These are phyloP conservation scores for Cladosporium sp. DNA, from an alignment of 2,329 filamentous ascomycete genomes.

Conservation along the genomic window DNA sequence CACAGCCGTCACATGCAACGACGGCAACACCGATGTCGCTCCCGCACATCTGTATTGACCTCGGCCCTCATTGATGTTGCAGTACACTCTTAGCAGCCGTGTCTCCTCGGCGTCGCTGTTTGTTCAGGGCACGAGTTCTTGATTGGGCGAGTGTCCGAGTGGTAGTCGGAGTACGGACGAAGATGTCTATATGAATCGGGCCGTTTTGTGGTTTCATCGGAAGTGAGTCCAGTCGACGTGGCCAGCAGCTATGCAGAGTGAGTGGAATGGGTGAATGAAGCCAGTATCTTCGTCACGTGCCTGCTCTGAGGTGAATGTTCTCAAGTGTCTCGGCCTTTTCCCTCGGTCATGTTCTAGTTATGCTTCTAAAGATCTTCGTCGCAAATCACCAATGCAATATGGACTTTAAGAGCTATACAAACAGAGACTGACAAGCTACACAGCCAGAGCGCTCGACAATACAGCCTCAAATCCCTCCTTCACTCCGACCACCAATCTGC, in stretches of 20 bases:
- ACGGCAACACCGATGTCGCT: not conserved
- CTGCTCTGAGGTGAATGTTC: not conserved
- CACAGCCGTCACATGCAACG: conserved; percentile 6
- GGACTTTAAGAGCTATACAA: too few relatives aligned
- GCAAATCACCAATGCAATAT: not conserved
- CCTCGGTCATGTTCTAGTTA: not conserved
- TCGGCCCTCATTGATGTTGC: not conserved
- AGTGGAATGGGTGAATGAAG: not conserved
- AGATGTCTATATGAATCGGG: not conserved
- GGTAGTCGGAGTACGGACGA: not conserved
- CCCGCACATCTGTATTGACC: not conserved
- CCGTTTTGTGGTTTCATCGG: not conserved
- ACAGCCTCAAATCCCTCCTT: not conserved
- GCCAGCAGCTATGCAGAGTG: not conserved
- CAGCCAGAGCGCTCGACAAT: not conserved
- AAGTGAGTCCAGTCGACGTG: not conserved
- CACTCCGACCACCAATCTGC: not conserved
- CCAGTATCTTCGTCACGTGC: not conserved
- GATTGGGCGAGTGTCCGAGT: not conserved
- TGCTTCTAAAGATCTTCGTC: not conserved
- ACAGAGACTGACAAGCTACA: not conserved
- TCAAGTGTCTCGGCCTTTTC: not conserved
- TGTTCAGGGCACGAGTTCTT: not conserved
- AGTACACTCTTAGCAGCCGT: not conserved
- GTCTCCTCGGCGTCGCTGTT: not conserved